These are phyloP conservation scores for Bondarzewia mesenterica DNA, from an alignment of 1,284 basidiomycete genomes.

Conservation along the genomic window DNA sequence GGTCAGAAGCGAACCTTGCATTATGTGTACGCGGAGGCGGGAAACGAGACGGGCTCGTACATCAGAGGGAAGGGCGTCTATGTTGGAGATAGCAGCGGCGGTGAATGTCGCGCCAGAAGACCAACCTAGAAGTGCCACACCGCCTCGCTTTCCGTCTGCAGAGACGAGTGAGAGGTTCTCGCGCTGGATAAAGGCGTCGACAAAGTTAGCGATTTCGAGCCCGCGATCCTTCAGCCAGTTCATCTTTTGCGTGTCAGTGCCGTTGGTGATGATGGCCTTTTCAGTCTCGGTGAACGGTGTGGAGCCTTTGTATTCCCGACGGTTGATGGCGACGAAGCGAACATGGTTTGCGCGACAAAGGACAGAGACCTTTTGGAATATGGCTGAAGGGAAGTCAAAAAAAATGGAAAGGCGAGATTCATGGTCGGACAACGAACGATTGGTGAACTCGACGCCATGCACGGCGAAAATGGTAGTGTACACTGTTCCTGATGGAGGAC, in stretches of 20 bases:
- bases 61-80: conserved; percentile 16
- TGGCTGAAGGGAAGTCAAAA: background rate
- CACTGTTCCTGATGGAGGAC: background rate
- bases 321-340: conserved; percentile 16
- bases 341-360: background rate
- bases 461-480: conserved; percentile 14
- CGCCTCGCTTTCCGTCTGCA: conserved; percentile 21
- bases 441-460: conserved; percentile 11
- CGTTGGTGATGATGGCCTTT: conserved; percentile 13
- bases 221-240: conserved; percentile 20
- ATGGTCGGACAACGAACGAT: conserved; percentile 5
- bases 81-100: conserved; percentile 19
- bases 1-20: background rate
- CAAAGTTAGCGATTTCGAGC: conserved; percentile 23
- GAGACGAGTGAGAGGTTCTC: conserved; percentile 21
- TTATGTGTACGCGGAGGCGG: too few species aligned
- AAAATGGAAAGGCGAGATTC: background rate
- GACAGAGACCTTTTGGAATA: background rate
- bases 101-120: conserved; percentile 23
- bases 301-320: conserved; percentile 17
- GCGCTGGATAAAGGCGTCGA: conserved; percentile 23
- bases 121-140: conserved; percentile 29
- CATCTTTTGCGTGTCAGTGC: conserved; percentile 15
- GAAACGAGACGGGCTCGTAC: conserved; percentile 11
- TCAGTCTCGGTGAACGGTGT: conserved; percentile 17